Percentiles rank a stretch among this genome's conserved stretches.
Conservation (phyloP, 148 eudicot genomes). For the Selenicereus undatus region DNA sequence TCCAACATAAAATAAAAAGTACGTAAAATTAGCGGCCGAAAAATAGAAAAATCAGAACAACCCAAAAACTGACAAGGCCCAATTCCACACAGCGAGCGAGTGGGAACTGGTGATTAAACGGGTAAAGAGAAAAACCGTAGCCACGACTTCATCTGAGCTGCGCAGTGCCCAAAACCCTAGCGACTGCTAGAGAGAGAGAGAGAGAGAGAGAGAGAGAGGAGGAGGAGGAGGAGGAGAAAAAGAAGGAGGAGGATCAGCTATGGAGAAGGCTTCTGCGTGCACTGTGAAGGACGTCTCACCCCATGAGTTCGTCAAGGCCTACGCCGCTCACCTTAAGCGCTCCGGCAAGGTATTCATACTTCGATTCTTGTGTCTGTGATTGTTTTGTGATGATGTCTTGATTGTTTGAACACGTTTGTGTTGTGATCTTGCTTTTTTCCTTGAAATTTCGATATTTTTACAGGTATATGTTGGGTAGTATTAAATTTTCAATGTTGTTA, state of each 20-base stretch:
- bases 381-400: neutral
- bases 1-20: too few species aligned
- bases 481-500: neutral
- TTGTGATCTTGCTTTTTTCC: neutral
- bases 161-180: neutral
- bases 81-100: neutral
- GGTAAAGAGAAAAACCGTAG: neutral
- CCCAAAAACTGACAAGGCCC: neutral
- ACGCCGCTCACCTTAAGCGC: conserved; percentile 32
- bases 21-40: too few species aligned
- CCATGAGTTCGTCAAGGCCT: conserved; percentile 30
- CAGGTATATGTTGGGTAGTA: too few species aligned
- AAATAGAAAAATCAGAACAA: too few species aligned
- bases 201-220: neutral
- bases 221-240: too few species aligned
- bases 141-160: neutral
- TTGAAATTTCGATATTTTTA: neutral
- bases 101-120: neutral
- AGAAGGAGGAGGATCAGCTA: neutral
- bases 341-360: conserved; percentile 26
- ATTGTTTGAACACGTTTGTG: neutral
- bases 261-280: conserved; percentile 10
- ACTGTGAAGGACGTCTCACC: conserved; percentile 29
- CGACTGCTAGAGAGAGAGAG: neutral
- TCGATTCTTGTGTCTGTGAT: neutral